These are phyloP conservation scores for Eimeria tenella DNA, from an alignment of 169 alveolate genomes.

Conservation along the genomic window DNA sequence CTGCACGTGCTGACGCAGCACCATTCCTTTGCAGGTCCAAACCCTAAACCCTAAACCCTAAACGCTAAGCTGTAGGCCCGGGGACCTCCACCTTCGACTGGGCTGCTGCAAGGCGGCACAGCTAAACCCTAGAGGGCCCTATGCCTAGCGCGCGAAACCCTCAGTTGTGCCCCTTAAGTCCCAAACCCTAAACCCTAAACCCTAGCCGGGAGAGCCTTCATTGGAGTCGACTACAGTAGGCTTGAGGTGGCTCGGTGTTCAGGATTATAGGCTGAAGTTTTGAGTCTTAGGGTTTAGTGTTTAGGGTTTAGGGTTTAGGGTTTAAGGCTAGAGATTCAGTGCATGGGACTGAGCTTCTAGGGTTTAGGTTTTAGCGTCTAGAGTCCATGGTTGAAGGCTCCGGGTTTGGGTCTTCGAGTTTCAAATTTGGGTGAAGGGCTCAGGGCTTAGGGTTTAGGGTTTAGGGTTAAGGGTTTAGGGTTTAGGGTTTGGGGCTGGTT, in stretches of 20 bases:
- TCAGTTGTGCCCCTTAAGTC: not conserved
- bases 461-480: constrained; percentile 55
- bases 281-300: not conserved
- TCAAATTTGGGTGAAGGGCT: not conserved
- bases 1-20: constrained; percentile 17
- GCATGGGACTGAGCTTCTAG: no score
- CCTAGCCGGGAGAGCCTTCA: not conserved
- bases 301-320: constrained; percentile 6
- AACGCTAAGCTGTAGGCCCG: not conserved
- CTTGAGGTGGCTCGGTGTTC: no score
- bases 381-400: no score
- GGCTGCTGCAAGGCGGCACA: not conserved
- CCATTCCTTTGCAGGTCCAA: constrained; percentile 56
- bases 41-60: constrained; percentile 33
- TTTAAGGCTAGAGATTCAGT: no score
- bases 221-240: not conserved
- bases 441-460: constrained; percentile 4
- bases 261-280: no score
- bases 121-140: not conserved
- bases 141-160: not conserved
- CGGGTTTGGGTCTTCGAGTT: not conserved
- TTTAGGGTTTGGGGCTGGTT: not conserved
- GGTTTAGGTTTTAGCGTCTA: no score
- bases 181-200: not conserved
- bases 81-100: not conserved